These are phyloP conservation scores for Arthrobotrys iridis DNA, from an alignment of 2,329 filamentous ascomycete species.

Conservation along the genomic window DNA sequence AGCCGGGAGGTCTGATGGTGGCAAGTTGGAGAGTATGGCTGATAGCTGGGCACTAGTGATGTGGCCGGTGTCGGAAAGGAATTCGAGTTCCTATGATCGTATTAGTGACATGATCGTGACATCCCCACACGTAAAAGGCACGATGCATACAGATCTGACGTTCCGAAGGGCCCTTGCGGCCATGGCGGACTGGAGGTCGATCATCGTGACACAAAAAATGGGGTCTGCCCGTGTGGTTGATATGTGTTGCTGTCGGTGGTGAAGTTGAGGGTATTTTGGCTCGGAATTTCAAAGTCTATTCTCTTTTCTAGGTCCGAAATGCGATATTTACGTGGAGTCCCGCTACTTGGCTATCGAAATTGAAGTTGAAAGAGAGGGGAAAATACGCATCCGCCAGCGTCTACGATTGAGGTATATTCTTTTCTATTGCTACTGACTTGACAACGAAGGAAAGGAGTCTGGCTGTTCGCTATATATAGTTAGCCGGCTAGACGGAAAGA, in stretches of 20 bases:
- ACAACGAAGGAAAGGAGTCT: slow-evolving; percentile 1
- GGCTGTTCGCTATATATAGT: slow-evolving; percentile 23
- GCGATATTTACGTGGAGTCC: slow-evolving; percentile 21
- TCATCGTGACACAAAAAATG: slow-evolving; percentile 16
- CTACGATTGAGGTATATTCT: slow-evolving; percentile 17
- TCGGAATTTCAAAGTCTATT: neutral
- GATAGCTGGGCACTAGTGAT: slow-evolving; percentile 36
- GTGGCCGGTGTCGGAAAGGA: slow-evolving; percentile 42
- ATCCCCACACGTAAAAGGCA: neutral
- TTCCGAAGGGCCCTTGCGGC: slow-evolving; percentile 47
- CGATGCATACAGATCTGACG: slow-evolving; percentile 31
- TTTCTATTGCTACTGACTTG: neutral
- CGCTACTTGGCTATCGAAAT: neutral
- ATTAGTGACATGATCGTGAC: slow-evolving; percentile 6
- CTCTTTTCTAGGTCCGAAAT: slow-evolving; percentile 9
- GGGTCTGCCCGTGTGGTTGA: neutral
- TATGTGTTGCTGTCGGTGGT: slow-evolving; percentile 27
- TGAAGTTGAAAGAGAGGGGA: slow-evolving; percentile 10
- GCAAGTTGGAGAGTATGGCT: slow-evolving; percentile 42
- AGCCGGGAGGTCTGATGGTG: slow-evolving; percentile 11
- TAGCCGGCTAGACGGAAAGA: slow-evolving; percentile 7
- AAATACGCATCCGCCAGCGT: slow-evolving; percentile 20
- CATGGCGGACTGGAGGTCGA: slow-evolving; percentile 51
- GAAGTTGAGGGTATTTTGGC: no score
- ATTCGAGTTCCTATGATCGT: slow-evolving; percentile 37